Evolutionary conservation across 2,329 filamentous ascomycete genomes (phyloP).

Genomic region (Whalleya microplaca): DNA sequence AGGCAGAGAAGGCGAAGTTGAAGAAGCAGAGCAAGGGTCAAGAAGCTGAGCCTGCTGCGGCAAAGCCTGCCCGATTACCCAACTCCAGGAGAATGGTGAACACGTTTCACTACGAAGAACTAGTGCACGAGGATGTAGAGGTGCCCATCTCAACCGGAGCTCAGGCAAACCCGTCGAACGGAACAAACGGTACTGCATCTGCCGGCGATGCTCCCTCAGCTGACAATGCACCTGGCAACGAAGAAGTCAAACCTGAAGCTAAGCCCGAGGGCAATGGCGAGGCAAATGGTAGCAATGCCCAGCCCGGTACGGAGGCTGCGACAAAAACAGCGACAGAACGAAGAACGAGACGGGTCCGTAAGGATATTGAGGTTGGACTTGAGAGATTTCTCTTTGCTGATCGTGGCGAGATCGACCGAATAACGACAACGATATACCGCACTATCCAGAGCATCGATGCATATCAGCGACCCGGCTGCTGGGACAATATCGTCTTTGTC

Average conservation of each 20-base stretch:
- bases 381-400: conserved; percentile 74
- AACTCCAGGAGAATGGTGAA: conserved; percentile 74
- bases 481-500: conserved; percentile 90
- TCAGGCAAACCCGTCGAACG: conserved; percentile 10
- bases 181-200: no score
- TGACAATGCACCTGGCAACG: conserved; percentile 22
- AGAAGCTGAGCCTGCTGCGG: conserved; percentile 55
- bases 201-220: conserved; percentile 21
- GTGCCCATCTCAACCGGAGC: conserved; percentile 38
- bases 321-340: conserved; percentile 40
- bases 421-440: conserved; percentile 82
- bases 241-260: conserved; percentile 23
- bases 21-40: conserved; percentile 66
- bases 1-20: conserved; percentile 65
- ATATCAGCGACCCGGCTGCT: conserved; percentile 81
- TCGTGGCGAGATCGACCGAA: conserved; percentile 76
- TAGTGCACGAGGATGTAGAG: conserved; percentile 58
- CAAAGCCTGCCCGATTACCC: conserved; percentile 64
- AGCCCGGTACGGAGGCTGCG: conserved; percentile 36
- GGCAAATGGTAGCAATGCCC: conserved; percentile 27
- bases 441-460: conserved; percentile 83
- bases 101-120: conserved; percentile 75
- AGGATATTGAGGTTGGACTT: conserved; percentile 75
- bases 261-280: conserved; percentile 23
- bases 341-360: conserved; percentile 60